Evolutionary conservation across 2,329 filamentous ascomycete species (phyloP).

Genomic region (Leptographium wingfieldii): DNA sequence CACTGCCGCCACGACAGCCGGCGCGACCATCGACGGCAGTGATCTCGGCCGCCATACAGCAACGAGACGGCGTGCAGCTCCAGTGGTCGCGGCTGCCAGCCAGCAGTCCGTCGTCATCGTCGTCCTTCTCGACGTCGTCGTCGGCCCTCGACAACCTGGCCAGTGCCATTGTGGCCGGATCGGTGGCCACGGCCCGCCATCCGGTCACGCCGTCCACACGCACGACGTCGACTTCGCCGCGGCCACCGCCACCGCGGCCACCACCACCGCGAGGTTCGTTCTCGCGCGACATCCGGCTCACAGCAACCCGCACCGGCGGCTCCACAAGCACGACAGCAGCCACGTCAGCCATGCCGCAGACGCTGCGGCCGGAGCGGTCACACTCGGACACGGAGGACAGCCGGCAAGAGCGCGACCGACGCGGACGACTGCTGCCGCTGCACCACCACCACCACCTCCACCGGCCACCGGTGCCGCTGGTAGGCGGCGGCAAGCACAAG

Average conservation of each 20-base stretch:
- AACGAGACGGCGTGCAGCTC: neutral
- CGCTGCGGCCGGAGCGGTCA: conserved; percentile 45
- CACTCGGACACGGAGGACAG: conserved; percentile 39
- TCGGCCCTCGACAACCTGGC: conserved; percentile 54
- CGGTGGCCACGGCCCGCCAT: conserved; percentile 52
- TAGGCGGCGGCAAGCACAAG: conserved; percentile 29
- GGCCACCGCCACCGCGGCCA: neutral
- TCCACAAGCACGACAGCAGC: neutral
- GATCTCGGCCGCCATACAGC: neutral
- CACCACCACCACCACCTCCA: conserved; percentile 22
- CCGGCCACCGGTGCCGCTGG: conserved; percentile 21
- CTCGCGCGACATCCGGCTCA: neutral
- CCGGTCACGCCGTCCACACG: conserved; percentile 17
- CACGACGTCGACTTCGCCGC: neutral
- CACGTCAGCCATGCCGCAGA: conserved; percentile 42
- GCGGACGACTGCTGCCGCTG: conserved; percentile 8
- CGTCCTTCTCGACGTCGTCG: conserved; percentile 12
- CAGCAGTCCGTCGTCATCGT: neutral
- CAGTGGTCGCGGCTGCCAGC: neutral
- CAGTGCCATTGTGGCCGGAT: conserved; percentile 63
- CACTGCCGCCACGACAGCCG: neutral
- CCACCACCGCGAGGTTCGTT: neutral
- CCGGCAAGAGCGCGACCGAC: conserved; percentile 5
- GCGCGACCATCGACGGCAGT: neutral
- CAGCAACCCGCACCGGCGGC: neutral